Percentiles rank a stretch among this genome's conserved stretches.
Evolutionary conservation across 108 stramenopile species (phyloP).

Genomic region (Aurantiochytrium sp.): DNA sequence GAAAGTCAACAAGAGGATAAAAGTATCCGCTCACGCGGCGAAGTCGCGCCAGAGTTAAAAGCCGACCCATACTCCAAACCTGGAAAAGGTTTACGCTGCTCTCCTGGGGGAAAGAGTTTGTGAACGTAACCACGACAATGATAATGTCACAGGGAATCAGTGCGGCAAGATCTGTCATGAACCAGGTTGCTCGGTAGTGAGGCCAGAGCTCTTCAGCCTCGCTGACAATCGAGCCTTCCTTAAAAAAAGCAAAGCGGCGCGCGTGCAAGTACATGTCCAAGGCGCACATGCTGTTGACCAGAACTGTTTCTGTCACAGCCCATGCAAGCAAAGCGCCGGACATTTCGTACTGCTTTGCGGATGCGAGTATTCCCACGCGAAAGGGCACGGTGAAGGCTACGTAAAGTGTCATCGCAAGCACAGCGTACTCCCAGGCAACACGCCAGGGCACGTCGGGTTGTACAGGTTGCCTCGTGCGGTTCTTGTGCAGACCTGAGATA

Average conservation of each 20-base stretch:
- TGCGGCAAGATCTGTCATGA: background rate
- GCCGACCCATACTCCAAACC: background rate
- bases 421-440: background rate
- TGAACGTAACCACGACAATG: background rate
- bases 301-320: background rate
- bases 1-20: background rate
- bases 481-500: background rate
- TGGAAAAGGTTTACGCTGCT: background rate
- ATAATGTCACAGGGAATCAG: background rate
- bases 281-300: background rate
- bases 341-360: background rate
- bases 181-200: background rate
- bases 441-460: background rate
- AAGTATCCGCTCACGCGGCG: background rate
- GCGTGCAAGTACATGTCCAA: background rate
- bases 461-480: background rate
- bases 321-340: background rate
- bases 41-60: background rate
- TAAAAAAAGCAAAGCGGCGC: background rate
- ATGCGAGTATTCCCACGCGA: background rate
- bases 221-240: background rate
- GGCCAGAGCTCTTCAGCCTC: background rate
- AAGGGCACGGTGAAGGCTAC: background rate
- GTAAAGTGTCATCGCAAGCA: background rate
- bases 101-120: too few relatives aligned